phyloP scores from a whole-genome alignment of 1,284 basidiomycete species.

The Cryptococcus neoformans region DNA sequence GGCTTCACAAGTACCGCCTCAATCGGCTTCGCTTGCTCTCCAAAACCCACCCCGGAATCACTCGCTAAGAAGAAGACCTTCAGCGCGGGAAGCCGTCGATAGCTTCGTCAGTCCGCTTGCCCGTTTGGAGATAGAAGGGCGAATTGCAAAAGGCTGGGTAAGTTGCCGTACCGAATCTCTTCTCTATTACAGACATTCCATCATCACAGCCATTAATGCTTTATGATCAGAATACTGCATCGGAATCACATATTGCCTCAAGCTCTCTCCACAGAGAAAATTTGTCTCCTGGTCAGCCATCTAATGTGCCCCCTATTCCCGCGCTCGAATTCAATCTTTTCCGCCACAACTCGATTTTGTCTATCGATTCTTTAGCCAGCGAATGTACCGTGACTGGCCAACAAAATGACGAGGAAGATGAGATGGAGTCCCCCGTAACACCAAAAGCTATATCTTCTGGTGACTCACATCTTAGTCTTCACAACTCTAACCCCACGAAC shows the following conservation, averaged over 20 bases:
- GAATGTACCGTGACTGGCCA: conserved; percentile 1
- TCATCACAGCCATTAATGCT: too few relatives aligned
- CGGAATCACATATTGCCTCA: too few relatives aligned
- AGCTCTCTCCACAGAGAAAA: background rate
- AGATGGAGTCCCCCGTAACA: conserved; percentile 19
- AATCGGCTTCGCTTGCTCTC: background rate
- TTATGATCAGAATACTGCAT: too few relatives aligned
- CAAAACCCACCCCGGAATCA: background rate
- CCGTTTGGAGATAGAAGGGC: conserved; percentile 12
- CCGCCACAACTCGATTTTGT: conserved; percentile 36
- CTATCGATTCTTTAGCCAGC: conserved; percentile 27
- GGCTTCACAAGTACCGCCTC: background rate
- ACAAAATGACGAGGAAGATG: background rate
- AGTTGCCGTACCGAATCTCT: background rate
- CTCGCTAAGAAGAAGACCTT: conserved; percentile 9
- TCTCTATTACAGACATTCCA: too few relatives aligned
- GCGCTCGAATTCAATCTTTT: conserved; percentile 42
- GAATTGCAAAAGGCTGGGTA: conserved; percentile 11
- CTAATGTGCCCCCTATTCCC: conserved; percentile 25
- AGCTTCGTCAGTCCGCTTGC: conserved; percentile 23
- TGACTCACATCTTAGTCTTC: conserved; percentile 2
- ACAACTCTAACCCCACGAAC: background rate
- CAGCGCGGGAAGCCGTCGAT: conserved; percentile 13
- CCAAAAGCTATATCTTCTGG: conserved; percentile 22
- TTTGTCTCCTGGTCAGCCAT: background rate